Conservation (phyloP, 441 rosid species). For the Dalechampia spathulata region DNA sequence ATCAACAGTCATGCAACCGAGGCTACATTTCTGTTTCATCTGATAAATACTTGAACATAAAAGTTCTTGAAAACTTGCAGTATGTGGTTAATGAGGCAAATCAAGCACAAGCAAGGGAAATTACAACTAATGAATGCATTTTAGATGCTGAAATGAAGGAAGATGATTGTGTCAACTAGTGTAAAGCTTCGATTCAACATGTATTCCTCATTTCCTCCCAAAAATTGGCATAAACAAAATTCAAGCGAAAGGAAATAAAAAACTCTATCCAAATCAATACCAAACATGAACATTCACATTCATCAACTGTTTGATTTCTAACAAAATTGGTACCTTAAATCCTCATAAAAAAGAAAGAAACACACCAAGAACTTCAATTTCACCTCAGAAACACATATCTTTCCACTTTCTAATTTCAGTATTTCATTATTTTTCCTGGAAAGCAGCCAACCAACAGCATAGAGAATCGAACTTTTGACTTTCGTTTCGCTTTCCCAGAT, state of each 20-base stretch:
- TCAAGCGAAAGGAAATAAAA: neutral
- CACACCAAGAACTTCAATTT: neutral
- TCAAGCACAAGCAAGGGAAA: neutral
- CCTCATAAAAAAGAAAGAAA: neutral
- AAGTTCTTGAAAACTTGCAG: constrained; percentile 38
- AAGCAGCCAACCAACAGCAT: neutral
- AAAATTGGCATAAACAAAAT: neutral
- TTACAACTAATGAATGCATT: neutral
- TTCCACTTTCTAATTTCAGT: neutral
- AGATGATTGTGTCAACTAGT: neutral
- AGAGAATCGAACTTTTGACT: constrained; percentile 1
- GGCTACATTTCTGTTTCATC: constrained; percentile 29
- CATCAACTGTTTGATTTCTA: neutral
- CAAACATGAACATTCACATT: neutral
- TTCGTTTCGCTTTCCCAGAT: neutral
- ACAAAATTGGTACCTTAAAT: no score
- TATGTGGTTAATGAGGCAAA: constrained; percentile 2
- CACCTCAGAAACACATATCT: neutral
- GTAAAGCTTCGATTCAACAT: neutral
- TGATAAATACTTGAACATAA: constrained; percentile 14
- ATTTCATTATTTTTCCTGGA: neutral
- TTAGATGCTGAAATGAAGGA: neutral
- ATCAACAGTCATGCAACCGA: constrained; percentile 13
- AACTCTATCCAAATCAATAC: neutral
- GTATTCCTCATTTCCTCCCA: neutral